A percentile compares a stretch with the other conserved stretches of the same genome.
phyloP scores from a whole-genome alignment of 345 rosid species.

The Euphorbia pulcherrima region DNA sequence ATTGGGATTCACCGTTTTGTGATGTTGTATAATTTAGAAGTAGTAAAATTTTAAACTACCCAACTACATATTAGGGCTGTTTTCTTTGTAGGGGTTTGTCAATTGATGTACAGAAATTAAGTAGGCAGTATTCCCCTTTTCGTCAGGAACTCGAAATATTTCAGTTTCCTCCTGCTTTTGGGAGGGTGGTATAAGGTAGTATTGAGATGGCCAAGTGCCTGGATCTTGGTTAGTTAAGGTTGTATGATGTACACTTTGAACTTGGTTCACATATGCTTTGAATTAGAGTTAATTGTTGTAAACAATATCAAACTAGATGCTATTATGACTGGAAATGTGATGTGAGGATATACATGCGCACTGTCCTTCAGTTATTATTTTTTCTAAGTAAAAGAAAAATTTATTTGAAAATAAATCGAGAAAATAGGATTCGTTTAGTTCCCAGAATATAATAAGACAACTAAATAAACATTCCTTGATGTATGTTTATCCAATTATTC shows the following conservation, averaged over 20 bases:
- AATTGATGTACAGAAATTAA: constrained; percentile 37
- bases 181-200: too few species aligned
- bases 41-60: neutral
- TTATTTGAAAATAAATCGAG: too few species aligned
- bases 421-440: too few species aligned
- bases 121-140: too few species aligned
- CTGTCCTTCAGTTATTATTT: neutral
- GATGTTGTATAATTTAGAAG: constrained; percentile 27
- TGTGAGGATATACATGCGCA: neutral
- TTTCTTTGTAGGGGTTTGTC: constrained; percentile 21
- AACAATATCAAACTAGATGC: neutral
- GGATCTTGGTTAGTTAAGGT: too few species aligned
- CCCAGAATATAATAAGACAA: too few species aligned
- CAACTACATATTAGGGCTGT: constrained; percentile 7
- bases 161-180: neutral
- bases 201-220: constrained; percentile 10
- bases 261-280: neutral
- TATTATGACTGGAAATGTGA: neutral
- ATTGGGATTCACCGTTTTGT: constrained; percentile 18
- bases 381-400: too few species aligned
- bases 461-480: too few species aligned
- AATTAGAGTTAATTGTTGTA: too few species aligned
- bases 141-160: neutral
- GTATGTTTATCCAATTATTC: too few species aligned
- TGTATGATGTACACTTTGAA: neutral